A percentile compares a stretch with the other conserved stretches of the same genome.
These are phyloP conservation scores for Silene conica DNA, from an alignment of 148 eudicot species.

Conservation along the genomic window DNA sequence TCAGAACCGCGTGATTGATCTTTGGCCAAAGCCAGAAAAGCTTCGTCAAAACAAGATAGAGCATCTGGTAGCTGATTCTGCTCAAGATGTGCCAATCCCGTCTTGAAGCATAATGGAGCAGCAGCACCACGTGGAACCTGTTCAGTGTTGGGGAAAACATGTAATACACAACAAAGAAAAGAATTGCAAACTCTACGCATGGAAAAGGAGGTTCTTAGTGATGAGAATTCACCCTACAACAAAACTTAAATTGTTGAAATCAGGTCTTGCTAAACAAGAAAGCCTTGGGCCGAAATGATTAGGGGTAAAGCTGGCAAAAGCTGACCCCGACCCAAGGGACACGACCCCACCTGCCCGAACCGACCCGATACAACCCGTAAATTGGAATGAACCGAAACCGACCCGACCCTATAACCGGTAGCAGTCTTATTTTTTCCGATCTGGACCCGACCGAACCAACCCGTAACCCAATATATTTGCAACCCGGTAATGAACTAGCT, in stretches of 20 bases:
- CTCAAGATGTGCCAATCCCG: constrained; percentile 90
- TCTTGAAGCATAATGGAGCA: constrained; percentile 88
- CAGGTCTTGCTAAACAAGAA: background rate
- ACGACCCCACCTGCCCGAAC: too few relatives aligned
- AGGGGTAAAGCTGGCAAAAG: too few relatives aligned
- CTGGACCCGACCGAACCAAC: too few relatives aligned
- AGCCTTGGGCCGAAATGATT: too few relatives aligned
- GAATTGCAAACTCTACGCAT: background rate
- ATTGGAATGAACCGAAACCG: too few relatives aligned
- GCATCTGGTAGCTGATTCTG: constrained; percentile 97
- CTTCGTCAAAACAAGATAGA: constrained; percentile 95
- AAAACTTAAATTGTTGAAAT: background rate
- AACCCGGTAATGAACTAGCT: too few relatives aligned
- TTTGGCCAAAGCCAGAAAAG: constrained; percentile 93
- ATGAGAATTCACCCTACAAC: background rate
- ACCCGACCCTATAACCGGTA: too few relatives aligned
- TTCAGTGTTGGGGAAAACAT: constrained; percentile 14
- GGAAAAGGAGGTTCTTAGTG: background rate
- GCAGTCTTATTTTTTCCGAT: too few relatives aligned
- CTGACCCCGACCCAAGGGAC: too few relatives aligned
- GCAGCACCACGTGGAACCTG: constrained; percentile 99
- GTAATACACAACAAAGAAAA: constrained; percentile 7
- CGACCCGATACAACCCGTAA: too few relatives aligned
- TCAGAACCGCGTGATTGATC: constrained; percentile 93
- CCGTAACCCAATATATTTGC: too few relatives aligned